Conservation (phyloP, 331 rosid genomes). For the Spiraea crenata region DNA sequence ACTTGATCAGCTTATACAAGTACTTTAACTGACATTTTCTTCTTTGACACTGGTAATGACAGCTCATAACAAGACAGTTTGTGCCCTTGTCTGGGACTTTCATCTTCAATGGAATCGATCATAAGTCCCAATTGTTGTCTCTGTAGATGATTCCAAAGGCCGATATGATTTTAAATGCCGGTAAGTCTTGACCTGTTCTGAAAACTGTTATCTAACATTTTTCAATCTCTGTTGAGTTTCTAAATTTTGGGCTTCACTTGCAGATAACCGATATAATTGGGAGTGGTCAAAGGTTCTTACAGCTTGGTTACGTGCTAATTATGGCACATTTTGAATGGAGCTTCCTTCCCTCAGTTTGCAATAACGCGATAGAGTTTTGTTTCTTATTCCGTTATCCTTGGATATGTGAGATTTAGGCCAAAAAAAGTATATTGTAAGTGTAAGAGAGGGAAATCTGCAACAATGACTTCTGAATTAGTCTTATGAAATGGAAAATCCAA, state of each 20-base stretch:
- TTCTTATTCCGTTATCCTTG: not conserved
- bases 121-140: slow-evolving; percentile 76
- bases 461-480: not conserved
- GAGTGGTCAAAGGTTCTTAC: not conserved
- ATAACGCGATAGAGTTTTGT: not conserved
- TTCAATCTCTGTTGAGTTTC: not conserved
- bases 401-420: not conserved
- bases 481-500: not conserved
- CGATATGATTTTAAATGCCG: not conserved
- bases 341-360: not conserved
- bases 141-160: slow-evolving; percentile 36
- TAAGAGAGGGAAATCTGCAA: not conserved
- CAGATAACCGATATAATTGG: slow-evolving; percentile 5
- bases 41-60: slow-evolving; percentile 21
- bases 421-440: not conserved
- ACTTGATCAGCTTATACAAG: not conserved
- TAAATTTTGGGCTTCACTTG: not conserved
- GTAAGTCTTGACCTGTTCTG: slow-evolving; percentile 18
- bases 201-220: not conserved
- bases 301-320: slow-evolving; percentile 6
- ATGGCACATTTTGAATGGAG: slow-evolving; percentile 12
- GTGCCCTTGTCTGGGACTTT: slow-evolving; percentile 88
- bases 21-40: not conserved
- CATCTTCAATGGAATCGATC: slow-evolving; percentile 92
- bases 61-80: slow-evolving; percentile 93